Evolutionary conservation across 371 early-diverging fungal species (phyloP), one percentile per base, ranked within the genome.

Genomic region (Mucor irregularis): DNA sequence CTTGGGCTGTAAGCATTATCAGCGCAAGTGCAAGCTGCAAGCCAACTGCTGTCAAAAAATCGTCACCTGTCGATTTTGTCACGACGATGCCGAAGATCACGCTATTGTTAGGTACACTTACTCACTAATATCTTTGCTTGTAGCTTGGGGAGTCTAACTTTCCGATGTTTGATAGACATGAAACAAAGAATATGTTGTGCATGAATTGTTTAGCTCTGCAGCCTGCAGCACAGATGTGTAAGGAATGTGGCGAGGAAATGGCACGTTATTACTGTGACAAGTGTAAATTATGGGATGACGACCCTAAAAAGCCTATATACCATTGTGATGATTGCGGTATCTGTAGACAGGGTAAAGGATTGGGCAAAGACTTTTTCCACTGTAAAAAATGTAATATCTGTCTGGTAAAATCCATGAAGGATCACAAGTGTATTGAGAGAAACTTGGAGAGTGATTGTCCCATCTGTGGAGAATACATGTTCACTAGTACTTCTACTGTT

Each of bases 401-500:
- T 61, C 90, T 98, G 84, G 73, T 82, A 4, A 87, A 90, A 5
- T 47, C 64, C 6, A 80, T 90, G 52, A 81, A 88, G 50, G 80
- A 85, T 10, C 99, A 99, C 74, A 85, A 86, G 44, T 98, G 99
- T 61, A 94, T 95, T 37, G 99, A 98, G 69, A 82, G 91, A 19
- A 93, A 90, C 43, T 64, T 97, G 30, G 94, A 95, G 56, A 81
- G 87, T 49, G 93, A 96, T 71, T 99, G 99, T 61, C 97, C 97
- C 0, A 96, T 99, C 49, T 99, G 99, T 73, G 94, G 95, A 34
- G 99, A 99, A 64, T 91, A 88, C 69, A 86, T 99, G 83, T 95
- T 95, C 58, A 95, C 94, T 0, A 86, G 86, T 30, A 89, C 89
- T 1, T 84, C 85, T 8, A 87, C 84, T 3, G 90, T 92, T 1